Base-by-base conservation (phyloP, 1,284 basidiomycete species). In the Macrocybe sp. region DNA sequence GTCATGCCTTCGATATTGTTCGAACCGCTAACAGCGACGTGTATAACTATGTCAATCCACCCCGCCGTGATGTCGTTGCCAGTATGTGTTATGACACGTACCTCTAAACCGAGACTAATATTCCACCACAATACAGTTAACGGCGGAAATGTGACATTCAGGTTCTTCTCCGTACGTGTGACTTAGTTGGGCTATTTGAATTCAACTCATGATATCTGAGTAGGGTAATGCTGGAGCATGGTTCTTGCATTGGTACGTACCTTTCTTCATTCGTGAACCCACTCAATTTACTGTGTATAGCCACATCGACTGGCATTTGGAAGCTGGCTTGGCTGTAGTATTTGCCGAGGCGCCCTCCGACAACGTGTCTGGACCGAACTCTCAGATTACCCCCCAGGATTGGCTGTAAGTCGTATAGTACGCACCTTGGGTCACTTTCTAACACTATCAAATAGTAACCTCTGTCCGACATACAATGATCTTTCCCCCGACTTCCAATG, bases 281-380 rank as follows among this genome's bases (percentile, higher is more conserved):
- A 41, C 16, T 3, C 41, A 8, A 11, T 9, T 50, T 46, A 16
- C 47, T 47, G 55, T 29, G 42, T 29, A 29, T 30, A 68, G 76
- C 52, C 72, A 74, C 52, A 70, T 76, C 49, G 69, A 79, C 43
- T 75, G 72, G 69, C 74, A 76, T 60, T 55, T 76, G 2, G 64
- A 70, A 48, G 55, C 58, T 40, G 72, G 72, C 7, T 59, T 73
- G 7, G 68, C 68, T 34, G 52, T 72, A 9, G 66, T 73, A 3
- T 61, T 73, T 42, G 72, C 67, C 2, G 70, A 70, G 51, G 55
- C 67, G 44, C 55, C 57, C 32, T 37, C 44, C 3, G 51, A 52
- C 8, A 57, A 51, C 34, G 35, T 53, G 40, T 36, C 16, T 35
- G 12, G 55, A 51, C 43, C 50, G 53, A 40, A 55, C 48, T 41